Evolutionary conservation across 2,329 filamentous ascomycete genomes (phyloP), one percentile per base, ranked within the genome.

Genomic region (Aspergillus felis): DNA sequence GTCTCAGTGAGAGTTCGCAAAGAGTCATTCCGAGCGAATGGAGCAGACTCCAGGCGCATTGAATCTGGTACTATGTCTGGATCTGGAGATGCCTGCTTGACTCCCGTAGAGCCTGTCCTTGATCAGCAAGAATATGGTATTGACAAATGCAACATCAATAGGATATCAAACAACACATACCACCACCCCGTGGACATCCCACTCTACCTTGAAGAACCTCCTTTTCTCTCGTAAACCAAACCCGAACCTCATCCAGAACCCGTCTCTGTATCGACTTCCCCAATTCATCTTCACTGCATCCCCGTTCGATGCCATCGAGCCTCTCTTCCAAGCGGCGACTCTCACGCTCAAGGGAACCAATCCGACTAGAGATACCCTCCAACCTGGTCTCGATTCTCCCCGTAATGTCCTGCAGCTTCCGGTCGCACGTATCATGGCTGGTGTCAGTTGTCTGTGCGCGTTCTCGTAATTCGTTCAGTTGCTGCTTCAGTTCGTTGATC

Each of bases 31-130:
- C 7, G 54, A 25, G 17, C 4, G 14, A 48, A 9, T 9, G 35
- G n/a, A 50, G 38, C 6, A 17, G 28, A 28, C 17, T 50, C 49
- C 41, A 32, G 28, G 14, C 61, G 56, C 53, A 60, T 57, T 0
- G 63, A 65, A 49, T 65, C 60, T 24, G 63, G 61, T 8, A 62
- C 63, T 2, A 57, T n/a, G 3, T 57, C 55, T 22, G 52, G 55
- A 8, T 20, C 51, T 29, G 20, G 42, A 29, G 25, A 32, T 38
- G 22, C 12, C 52, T 54, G 44, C 4, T 47, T 47, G 24, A 24
- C n/a, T 6, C 12, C 22, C 20, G 20, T 12, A 5, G 42, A n/a
- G 25, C 25, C 44, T 52, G 50, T 50, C 12, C 10, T 35, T 35
- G 20, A 17, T 10, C 42, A 24, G 29, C n/a, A 38, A 17, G 14